Base-by-base conservation (phyloP, 768 basidiomycete genomes). In the Boletales sp. region DNA sequence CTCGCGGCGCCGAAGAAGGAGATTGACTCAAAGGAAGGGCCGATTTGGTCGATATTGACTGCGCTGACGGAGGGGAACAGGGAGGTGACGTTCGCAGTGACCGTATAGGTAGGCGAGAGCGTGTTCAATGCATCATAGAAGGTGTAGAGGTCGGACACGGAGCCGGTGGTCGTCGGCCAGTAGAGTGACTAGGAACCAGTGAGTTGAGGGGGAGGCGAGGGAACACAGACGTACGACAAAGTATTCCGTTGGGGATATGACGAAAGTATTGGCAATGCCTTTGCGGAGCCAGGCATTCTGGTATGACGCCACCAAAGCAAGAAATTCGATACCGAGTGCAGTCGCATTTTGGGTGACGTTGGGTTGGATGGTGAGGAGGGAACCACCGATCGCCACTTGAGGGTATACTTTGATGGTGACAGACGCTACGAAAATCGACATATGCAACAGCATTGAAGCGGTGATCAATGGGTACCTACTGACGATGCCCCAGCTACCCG, bases 401-500 rank as follows among this genome's bases (percentile, higher is more conserved):
- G 59, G 54, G 37, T 51, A 42, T 10, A 46, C 50, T 17, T 39
- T 43, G 12, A 63, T 29, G 7, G 62, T 63, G 19, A 36, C 51
- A 3, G 63, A 62, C 8, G 18, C 63, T 62, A 35, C 19, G 18
- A 38, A 11, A 9, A 24, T 51, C 17, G 46, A 24, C 13, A 24
- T 27, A 11, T 8, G 13, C 4, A 30, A 38, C 18, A 19, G 15
- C 8, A 3, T 14, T 12, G 8, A 8, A 6, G 24, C 0, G 27
- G 18, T 10, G n/a, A 14, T 9, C 10, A 8, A 31, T 17, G 14
- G 18, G 39, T 30, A 61, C 61, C 13, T 40, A 62, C 61, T 69
- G 39, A 80, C 63, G 29, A 81, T 66, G 9, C 75, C 79, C 55
- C 66, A 81, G 13, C 72, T 79, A 15, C 77, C 74, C 0, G 75